Evolutionary conservation across 208 protist species (phyloP).

Genomic region (Leishmania mexicana): DNA sequence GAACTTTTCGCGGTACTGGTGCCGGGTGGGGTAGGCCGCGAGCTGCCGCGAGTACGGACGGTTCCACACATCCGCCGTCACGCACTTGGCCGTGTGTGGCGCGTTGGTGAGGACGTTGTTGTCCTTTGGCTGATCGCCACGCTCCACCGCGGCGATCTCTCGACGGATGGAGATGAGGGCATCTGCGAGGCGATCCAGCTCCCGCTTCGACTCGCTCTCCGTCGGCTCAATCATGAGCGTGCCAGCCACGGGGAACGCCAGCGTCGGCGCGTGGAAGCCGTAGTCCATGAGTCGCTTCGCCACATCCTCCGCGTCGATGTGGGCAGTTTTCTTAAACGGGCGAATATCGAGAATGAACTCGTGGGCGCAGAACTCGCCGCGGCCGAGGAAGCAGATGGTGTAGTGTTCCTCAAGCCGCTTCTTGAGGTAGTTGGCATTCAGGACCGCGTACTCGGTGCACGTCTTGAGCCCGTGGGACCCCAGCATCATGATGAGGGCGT

Average conservation of each 20-base stretch:
- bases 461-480: conserved; percentile 90
- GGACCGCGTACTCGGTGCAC: conserved; percentile 95
- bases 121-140: conserved; percentile 80
- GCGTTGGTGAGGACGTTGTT: conserved; percentile 97
- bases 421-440: conserved; percentile 99
- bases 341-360: conserved; percentile 98
- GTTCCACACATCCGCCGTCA: conserved; percentile 90
- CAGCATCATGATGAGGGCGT: conserved; percentile 96
- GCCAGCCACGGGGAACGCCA: conserved; percentile 91
- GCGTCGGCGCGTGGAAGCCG: conserved; percentile 97
- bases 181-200: conserved; percentile 96
- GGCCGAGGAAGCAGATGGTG: conserved; percentile 92
- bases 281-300: conserved; percentile 99
- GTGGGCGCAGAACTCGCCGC: conserved; percentile 90
- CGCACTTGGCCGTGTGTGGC: conserved; percentile 93
- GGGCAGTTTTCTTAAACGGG: conserved; percentile 91
- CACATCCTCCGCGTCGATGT: conserved; percentile 96
- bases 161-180: conserved; percentile 95
- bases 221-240: conserved; percentile 99
- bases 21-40: conserved; percentile 93
- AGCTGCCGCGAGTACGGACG: conserved; percentile 92
- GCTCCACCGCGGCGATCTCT: conserved; percentile 96
- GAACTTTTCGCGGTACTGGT: conserved; percentile 91
- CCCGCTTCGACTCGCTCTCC: conserved; percentile 95
- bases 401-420: conserved; percentile 94